Percentiles rank a stretch among this genome's conserved stretches.
These are phyloP conservation scores for Phalaenopsis aphrodite DNA, from an alignment of 106 monocot genomes.

Conservation along the genomic window DNA sequence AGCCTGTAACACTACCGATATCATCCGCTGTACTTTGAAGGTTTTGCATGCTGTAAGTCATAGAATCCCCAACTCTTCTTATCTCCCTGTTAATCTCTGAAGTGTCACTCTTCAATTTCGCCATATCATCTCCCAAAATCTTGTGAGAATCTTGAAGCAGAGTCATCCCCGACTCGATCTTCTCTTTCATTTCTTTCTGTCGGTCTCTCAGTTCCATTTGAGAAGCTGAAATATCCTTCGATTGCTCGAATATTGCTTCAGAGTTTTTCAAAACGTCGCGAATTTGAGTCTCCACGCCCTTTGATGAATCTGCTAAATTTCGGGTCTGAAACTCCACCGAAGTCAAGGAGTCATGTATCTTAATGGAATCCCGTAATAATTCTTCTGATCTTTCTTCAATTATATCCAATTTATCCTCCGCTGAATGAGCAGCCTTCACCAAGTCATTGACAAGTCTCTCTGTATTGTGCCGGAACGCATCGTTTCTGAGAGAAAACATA, in stretches of 20 bases:
- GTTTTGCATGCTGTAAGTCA: constrained; percentile 72
- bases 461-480: constrained; percentile 64
- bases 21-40: constrained; percentile 61
- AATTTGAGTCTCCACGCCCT: constrained; percentile 37
- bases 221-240: constrained; percentile 41
- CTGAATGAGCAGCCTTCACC: constrained; percentile 32
- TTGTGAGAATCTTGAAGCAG: constrained; percentile 43
- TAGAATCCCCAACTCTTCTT: constrained; percentile 39
- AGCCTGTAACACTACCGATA: constrained; percentile 37
- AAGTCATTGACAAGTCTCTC: constrained; percentile 77
- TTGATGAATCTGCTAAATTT: constrained; percentile 35
- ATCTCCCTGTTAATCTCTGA: constrained; percentile 48
- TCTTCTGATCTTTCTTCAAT: constrained; percentile 50
- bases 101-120: constrained; percentile 49
- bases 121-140: constrained; percentile 55
- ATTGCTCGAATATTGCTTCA: constrained; percentile 47
- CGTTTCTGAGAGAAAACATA: constrained; percentile 30
- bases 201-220: constrained; percentile 46
- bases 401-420: constrained; percentile 48
- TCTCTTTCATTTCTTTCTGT: constrained; percentile 48
- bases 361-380: constrained; percentile 36
- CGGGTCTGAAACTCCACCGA: constrained; percentile 43
- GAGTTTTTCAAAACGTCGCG: constrained; percentile 49
- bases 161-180: constrained; percentile 41
- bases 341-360: constrained; percentile 46